phyloP scores from a whole-genome alignment of 1,284 basidiomycete species.

The Cryptococcus sp. region DNA sequence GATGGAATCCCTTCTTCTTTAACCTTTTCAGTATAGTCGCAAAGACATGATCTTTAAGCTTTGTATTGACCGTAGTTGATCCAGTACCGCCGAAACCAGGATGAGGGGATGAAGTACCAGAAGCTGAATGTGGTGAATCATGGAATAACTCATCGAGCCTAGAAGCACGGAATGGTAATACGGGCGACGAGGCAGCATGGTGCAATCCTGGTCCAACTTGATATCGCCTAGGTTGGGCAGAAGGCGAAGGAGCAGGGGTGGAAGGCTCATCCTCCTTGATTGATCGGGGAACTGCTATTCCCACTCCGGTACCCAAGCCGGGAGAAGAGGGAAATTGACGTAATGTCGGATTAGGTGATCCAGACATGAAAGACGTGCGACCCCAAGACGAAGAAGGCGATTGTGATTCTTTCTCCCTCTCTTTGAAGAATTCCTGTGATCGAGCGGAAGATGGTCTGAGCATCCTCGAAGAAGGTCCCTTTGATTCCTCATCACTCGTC shows the following conservation, averaged over 20 bases:
- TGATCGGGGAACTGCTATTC: constrained; percentile 15
- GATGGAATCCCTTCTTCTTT: constrained; percentile 29
- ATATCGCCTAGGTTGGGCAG: constrained; percentile 13
- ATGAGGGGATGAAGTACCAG: constrained; percentile 24
- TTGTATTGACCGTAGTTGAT: constrained; percentile 85
- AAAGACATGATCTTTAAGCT: constrained; percentile 89
- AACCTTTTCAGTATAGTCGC: constrained; percentile 73
- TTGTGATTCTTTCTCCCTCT: constrained; percentile 1
- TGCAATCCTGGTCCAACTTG: constrained; percentile 24
- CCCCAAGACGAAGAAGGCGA: constrained; percentile 36
- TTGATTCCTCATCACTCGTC: constrained; percentile 16
- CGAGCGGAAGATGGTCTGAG: constrained; percentile 24
- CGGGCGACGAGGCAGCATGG: constrained; percentile 40
- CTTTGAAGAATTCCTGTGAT: constrained; percentile 20
- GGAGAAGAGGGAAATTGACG: constrained; percentile 11
- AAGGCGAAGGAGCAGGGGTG: constrained; percentile 40
- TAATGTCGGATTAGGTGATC: constrained; percentile 18
- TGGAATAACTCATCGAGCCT: constrained; percentile 14
- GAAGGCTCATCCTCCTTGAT: constrained; percentile 33
- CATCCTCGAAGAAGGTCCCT: background rate
- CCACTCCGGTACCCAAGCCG: background rate
- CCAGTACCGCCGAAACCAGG: constrained; percentile 73
- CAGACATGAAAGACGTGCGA: constrained; percentile 18
- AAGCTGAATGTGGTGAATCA: constrained; percentile 5
- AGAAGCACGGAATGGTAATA: constrained; percentile 18